Evolutionary conservation across 306 rosid genomes (phyloP), one percentile per base, ranked within the genome.

Genomic region (Hippophae rhamnoides): DNA sequence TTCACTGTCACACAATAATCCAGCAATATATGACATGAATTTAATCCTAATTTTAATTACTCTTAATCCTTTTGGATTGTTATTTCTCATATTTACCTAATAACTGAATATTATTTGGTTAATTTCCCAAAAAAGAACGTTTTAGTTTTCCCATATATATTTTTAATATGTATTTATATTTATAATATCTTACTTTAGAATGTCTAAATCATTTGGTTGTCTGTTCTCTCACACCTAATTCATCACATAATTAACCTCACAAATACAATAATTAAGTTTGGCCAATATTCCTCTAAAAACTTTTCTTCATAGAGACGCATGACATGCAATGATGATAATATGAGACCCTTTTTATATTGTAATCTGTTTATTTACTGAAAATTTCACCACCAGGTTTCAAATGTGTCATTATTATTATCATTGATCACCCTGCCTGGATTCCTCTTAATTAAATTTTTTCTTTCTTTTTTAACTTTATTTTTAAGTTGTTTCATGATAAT

Each of bases 151-250:
- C 38, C 38, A 31, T 50, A 62, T 48, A 18, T 75, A 25, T 41
- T 56, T 65, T 65, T 42, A 74, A 72, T 76, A 13, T 56, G 43
- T 58, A 54, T 70, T 46, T 71, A 60, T 52, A 63, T 38, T 63
- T 54, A 60, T 74, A 18, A 18, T 18, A 18, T 18, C 23, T 18
- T 18, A 66, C 54, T 66, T 61, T 72, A 67, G 83, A 78, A 76
- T 79, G 66, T 72, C 74, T 69, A 61, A 76, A 79, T 76, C 78
- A 79, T 79, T 76, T 70, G 74, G 23, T 47, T 78, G 77, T 73
- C 80, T 31, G 71, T 66, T 76, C 65, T 54, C 53, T 3, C 67
- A 13, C 14, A 10, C 12, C 53, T 41, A 62, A 18, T 8, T 71
- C 67, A 54, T 61, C 72, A 13, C 47, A 78, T 52, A 46, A n/a